Evolutionary conservation across 164 flowering plant species (phyloP).

Genomic region (Aristolochia contorta): DNA sequence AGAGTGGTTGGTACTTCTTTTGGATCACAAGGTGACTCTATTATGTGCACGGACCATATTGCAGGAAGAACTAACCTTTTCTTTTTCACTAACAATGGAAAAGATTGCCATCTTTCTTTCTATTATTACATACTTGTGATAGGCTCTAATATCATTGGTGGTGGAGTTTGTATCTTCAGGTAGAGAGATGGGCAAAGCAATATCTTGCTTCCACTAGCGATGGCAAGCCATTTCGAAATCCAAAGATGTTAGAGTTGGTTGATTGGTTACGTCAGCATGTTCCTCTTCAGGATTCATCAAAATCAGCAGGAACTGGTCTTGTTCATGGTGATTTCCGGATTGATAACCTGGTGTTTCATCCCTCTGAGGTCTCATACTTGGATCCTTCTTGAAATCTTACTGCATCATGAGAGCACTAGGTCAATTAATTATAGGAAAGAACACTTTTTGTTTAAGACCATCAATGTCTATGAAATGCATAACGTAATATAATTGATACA

Average conservation of each 20-base stretch:
- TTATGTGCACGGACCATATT: too few species aligned
- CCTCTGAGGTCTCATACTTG: slow-evolving; percentile 56
- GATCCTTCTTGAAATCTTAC: not conserved
- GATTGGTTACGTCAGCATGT: slow-evolving; percentile 66
- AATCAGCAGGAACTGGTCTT: slow-evolving; percentile 47
- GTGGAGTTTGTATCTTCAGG: slow-evolving; percentile 26
- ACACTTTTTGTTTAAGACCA: too few species aligned
- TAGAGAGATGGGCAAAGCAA: slow-evolving; percentile 94
- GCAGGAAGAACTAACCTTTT: too few species aligned
- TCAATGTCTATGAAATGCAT: too few species aligned
- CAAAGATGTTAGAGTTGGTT: slow-evolving; percentile 72
- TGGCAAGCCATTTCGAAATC: slow-evolving; percentile 70
- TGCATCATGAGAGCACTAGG: too few species aligned
- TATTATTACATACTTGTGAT: not conserved
- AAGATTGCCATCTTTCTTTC: not conserved
- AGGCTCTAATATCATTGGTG: not conserved
- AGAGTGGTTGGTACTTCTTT: not conserved
- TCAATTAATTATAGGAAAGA: too few species aligned
- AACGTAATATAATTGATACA: too few species aligned
- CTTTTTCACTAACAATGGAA: too few species aligned
- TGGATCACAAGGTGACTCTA: not conserved
- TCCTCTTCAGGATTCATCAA: slow-evolving; percentile 82
- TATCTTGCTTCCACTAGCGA: slow-evolving; percentile 80
- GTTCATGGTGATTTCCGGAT: slow-evolving; percentile 98
- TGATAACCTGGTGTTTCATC: slow-evolving; percentile 92